Percentiles rank a stretch among this genome's conserved stretches.
phyloP scores from a whole-genome alignment of 768 basidiomycete species.

The Mycena maculata region DNA sequence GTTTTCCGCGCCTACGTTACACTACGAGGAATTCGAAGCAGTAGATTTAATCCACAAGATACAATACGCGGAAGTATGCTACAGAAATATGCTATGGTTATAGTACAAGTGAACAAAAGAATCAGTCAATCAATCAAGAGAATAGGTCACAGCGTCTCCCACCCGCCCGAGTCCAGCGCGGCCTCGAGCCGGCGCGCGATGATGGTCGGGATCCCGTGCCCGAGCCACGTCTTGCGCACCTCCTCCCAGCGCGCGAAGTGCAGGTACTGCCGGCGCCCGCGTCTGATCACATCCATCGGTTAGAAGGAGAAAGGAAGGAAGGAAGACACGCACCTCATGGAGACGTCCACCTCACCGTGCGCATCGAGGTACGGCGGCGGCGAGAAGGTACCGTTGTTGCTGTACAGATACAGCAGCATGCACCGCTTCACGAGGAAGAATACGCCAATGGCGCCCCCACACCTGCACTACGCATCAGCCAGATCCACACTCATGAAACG shows the following conservation, averaged over 20 bases:
- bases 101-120: slow-evolving; percentile 11
- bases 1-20: too few relatives aligned
- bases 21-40: slow-evolving; percentile 4
- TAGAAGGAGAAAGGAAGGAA: neutral
- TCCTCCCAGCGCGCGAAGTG: slow-evolving; percentile 92
- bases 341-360: slow-evolving; percentile 93
- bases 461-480: slow-evolving; percentile 59
- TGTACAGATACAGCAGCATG: slow-evolving; percentile 88
- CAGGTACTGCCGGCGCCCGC: slow-evolving; percentile 89
- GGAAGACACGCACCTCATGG: slow-evolving; percentile 76
- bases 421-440: slow-evolving; percentile 95
- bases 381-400: slow-evolving; percentile 88
- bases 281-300: slow-evolving; percentile 55
- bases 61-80: slow-evolving; percentile 3
- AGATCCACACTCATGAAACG: slow-evolving; percentile 7
- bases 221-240: slow-evolving; percentile 89
- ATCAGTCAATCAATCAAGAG: neutral
- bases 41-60: slow-evolving; percentile 8
- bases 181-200: slow-evolving; percentile 92
- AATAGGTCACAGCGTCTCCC: slow-evolving; percentile 78
- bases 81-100: slow-evolving; percentile 13
- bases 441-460: slow-evolving; percentile 88
- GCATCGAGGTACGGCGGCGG: slow-evolving; percentile 92
- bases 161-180: slow-evolving; percentile 90
- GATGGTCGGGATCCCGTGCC: slow-evolving; percentile 88